Evolutionary conservation across 2,329 filamentous ascomycete genomes (phyloP).

Genomic region (Tricladium varicosporioides): DNA sequence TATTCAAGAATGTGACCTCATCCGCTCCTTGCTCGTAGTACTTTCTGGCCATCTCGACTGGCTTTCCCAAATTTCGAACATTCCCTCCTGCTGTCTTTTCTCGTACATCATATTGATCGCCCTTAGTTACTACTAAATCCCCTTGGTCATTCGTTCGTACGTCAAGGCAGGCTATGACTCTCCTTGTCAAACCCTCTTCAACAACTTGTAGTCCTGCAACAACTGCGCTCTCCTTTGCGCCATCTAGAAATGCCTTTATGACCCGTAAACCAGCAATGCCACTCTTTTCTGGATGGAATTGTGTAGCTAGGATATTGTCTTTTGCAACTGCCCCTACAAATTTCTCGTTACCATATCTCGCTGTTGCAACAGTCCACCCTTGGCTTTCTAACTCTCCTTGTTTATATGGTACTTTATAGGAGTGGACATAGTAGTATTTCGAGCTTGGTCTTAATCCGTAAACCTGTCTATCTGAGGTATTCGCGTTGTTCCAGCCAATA

Average conservation of each 20-base stretch:
- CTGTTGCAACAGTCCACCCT: slow-evolving; percentile 92
- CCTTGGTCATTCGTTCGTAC: slow-evolving; percentile 92
- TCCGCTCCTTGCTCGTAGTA: slow-evolving; percentile 98
- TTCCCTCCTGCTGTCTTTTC: slow-evolving; percentile 69
- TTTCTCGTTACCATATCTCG: slow-evolving; percentile 79
- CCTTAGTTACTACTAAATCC: slow-evolving; percentile 96
- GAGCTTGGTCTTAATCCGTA: slow-evolving; percentile 77
- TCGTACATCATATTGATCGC: slow-evolving; percentile 96
- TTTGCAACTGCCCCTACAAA: slow-evolving; percentile 89
- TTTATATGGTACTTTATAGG: slow-evolving; percentile 79
- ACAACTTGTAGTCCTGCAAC: slow-evolving; percentile 30
- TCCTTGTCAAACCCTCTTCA: slow-evolving; percentile 75
- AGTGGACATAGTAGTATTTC: slow-evolving; percentile 99
- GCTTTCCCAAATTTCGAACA: slow-evolving; percentile 94
- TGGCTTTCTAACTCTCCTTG: slow-evolving; percentile 71
- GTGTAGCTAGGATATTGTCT: slow-evolving; percentile 83
- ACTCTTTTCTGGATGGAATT: slow-evolving; percentile 98
- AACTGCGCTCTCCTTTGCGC: slow-evolving; percentile 47
- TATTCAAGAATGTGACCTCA: slow-evolving; percentile 97
- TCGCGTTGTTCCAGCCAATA: slow-evolving; percentile 97
- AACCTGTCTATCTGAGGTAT: slow-evolving; percentile 58
- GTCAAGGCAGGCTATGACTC: slow-evolving; percentile 94
- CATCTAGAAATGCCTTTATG: slow-evolving; percentile 82
- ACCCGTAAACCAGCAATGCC: slow-evolving; percentile 84
- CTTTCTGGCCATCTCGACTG: slow-evolving; percentile 86